These are phyloP conservation scores for Fusarium nodosum DNA, from an alignment of 2,329 filamentous ascomycete genomes.

Conservation along the genomic window DNA sequence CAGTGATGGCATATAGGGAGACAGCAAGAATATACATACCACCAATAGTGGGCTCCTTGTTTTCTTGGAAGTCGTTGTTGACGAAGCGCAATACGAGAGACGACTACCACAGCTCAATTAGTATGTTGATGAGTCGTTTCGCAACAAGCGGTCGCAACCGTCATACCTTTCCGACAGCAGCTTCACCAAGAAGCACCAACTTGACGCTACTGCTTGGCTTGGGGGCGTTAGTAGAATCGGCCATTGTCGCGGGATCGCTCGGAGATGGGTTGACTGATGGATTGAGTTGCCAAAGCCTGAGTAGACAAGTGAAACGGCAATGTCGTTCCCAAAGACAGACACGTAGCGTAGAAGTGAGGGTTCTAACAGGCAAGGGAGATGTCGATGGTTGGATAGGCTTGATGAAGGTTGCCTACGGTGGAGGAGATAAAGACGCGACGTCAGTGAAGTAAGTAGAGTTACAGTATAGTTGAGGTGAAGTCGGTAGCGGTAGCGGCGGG, in stretches of 20 bases:
- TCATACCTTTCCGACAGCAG: slow-evolving; percentile 95
- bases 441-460: slow-evolving; percentile 40
- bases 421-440: slow-evolving; percentile 43
- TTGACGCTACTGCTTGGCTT: slow-evolving; percentile 99
- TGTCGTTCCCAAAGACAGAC: slow-evolving; percentile 16
- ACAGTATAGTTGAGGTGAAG: slow-evolving; percentile 13
- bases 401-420: slow-evolving; percentile 39
- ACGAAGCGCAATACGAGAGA: slow-evolving; percentile 98
- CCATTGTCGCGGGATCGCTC: slow-evolving; percentile 52
- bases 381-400: slow-evolving; percentile 6
- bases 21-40: slow-evolving; percentile 68
- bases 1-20: slow-evolving; percentile 24
- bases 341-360: slow-evolving; percentile 14
- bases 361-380: slow-evolving; percentile 14
- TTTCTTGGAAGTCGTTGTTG: slow-evolving; percentile 99
- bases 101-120: slow-evolving; percentile 71
- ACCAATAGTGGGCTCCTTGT: slow-evolving; percentile 99
- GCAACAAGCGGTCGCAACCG: slow-evolving; percentile 1
- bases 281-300: slow-evolving; percentile 12
- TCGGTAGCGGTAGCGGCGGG: slow-evolving; percentile 26
- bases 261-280: slow-evolving; percentile 29
- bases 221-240: slow-evolving; percentile 71
- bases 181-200: slow-evolving; percentile 96
- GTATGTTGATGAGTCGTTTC: slow-evolving; percentile 8
- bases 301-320: slow-evolving; percentile 8